Conservation (phyloP, 495 filamentous ascomycete species). For the Cladorrhinum samala region DNA sequence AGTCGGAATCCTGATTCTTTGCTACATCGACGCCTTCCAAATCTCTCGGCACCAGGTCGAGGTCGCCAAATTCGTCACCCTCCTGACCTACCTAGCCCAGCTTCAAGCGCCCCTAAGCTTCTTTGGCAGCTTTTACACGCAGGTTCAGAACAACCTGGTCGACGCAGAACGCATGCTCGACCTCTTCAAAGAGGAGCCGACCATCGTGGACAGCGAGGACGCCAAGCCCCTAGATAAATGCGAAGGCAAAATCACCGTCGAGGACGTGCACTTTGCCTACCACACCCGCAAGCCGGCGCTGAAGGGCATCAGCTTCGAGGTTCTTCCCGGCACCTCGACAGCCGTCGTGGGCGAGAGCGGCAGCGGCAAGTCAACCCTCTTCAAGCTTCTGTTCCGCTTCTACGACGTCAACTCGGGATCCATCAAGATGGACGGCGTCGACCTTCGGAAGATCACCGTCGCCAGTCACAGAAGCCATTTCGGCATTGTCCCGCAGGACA, state of each 20-base stretch:
- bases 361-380: slow-evolving; percentile 89
- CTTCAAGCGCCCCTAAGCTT: too few species aligned
- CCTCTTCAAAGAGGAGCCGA: slow-evolving; percentile 35
- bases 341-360: slow-evolving; percentile 92
- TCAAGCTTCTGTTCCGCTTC: slow-evolving; percentile 86
- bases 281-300: slow-evolving; percentile 74
- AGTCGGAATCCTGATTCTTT: too few species aligned
- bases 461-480: slow-evolving; percentile 78
- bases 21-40: too few species aligned
- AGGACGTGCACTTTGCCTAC: slow-evolving; percentile 81
- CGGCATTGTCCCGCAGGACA: slow-evolving; percentile 93
- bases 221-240: slow-evolving; percentile 27
- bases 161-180: too few species aligned
- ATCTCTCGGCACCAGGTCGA: too few species aligned
- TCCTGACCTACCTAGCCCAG: too few species aligned
- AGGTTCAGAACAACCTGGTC: too few species aligned
- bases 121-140: too few species aligned
- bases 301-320: slow-evolving; percentile 69
- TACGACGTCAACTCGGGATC: slow-evolving; percentile 71
- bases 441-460: slow-evolving; percentile 75
- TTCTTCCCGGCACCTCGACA: slow-evolving; percentile 78
- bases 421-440: slow-evolving; percentile 74
- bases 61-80: too few species aligned
- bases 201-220: neutral
- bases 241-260: slow-evolving; percentile 69